Percentiles rank a stretch among this genome's conserved stretches.
These are phyloP conservation scores for Gentiana dahurica DNA, from an alignment of 257 asterid genomes.

Conservation along the genomic window DNA sequence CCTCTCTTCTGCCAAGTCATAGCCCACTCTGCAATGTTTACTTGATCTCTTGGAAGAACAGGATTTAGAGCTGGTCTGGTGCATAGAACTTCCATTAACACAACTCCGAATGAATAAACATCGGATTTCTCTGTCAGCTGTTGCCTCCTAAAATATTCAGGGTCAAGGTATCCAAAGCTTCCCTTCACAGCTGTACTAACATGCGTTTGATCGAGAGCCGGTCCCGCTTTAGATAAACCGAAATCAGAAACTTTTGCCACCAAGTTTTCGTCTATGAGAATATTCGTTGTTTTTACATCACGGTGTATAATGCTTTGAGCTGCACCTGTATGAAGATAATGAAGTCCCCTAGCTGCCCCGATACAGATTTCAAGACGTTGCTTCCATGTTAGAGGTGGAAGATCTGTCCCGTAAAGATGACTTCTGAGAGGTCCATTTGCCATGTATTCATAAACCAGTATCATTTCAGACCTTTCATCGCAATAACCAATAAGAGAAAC, in stretches of 20 bases:
- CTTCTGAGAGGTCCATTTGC: slow-evolving; percentile 72
- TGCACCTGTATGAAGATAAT: slow-evolving; percentile 86
- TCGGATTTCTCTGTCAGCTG: slow-evolving; percentile 68
- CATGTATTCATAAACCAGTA: slow-evolving; percentile 75
- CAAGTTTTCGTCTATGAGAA: slow-evolving; percentile 54
- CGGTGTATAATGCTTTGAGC: slow-evolving; percentile 62
- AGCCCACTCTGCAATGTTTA: slow-evolving; percentile 66
- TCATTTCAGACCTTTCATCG: slow-evolving; percentile 67
- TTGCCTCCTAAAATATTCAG: slow-evolving; percentile 67
- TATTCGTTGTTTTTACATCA: slow-evolving; percentile 73
- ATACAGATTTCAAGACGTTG: slow-evolving; percentile 61
- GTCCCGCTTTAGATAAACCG: slow-evolving; percentile 63
- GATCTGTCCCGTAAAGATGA: slow-evolving; percentile 35
- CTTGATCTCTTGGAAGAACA: slow-evolving; percentile 45
- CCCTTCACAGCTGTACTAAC: slow-evolving; percentile 74
- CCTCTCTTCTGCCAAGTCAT: slow-evolving; percentile 16
- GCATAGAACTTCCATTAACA: slow-evolving; percentile 50
- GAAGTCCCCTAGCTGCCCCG: slow-evolving; percentile 70
- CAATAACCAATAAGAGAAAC: slow-evolving; percentile 78
- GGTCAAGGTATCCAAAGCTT: slow-evolving; percentile 75
- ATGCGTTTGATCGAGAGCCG: slow-evolving; percentile 35
- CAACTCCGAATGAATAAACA: slow-evolving; percentile 72
- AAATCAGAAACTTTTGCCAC: slow-evolving; percentile 77
- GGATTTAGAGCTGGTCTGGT: slow-evolving; percentile 61
- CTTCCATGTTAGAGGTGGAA: slow-evolving; percentile 36